Base-by-base conservation (phyloP, 352 stramenopile genomes). In the Albugo candida region DNA sequence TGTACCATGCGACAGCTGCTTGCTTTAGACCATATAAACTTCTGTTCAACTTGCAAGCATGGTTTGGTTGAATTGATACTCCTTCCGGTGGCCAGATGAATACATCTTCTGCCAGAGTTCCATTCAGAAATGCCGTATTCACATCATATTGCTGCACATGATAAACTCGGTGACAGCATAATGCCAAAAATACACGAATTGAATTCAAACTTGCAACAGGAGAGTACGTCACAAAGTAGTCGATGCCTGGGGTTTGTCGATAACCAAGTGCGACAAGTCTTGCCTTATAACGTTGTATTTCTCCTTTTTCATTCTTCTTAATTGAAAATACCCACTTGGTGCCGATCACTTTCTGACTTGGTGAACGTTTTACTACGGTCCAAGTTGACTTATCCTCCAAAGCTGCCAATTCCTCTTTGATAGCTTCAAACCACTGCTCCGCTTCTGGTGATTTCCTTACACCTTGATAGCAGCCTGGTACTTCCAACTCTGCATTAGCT, bases 41-140 rank as follows among this genome's bases (percentile, higher is more conserved):
- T 21, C 45, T 45, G 11, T 20, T 45, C 19, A 67, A 40, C 4
- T 14, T 1, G 20, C 58, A 70, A 1, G 66, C 60, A 52, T 55
- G 54, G 2, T 35, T 46, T 13, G 48, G 31, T 10, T 3, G 3
- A 13, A 41, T 48, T 6, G 52, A 35, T 3, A 66, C 39, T 41
- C n/a, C n/a, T n/a, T n/a, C n/a, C n/a, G n/a, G n/a, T n/a, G n/a
- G n/a, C n/a, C n/a, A n/a, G n/a, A n/a, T n/a, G n/a, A n/a, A n/a
- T n/a, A n/a, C n/a, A n/a, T n/a, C n/a, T n/a, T n/a, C n/a, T n/a
- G n/a, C n/a, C n/a, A n/a, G n/a, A n/a, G n/a, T n/a, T n/a, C n/a
- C n/a, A n/a, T n/a, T n/a, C n/a, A n/a, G n/a, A n/a, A n/a, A n/a
- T n/a, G n/a, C n/a, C n/a, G n/a, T n/a, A n/a, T n/a, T n/a, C n/a